These are phyloP conservation scores for Geotrichum ghanense DNA, from an alignment of 805 yeast genomes.

Conservation along the genomic window DNA sequence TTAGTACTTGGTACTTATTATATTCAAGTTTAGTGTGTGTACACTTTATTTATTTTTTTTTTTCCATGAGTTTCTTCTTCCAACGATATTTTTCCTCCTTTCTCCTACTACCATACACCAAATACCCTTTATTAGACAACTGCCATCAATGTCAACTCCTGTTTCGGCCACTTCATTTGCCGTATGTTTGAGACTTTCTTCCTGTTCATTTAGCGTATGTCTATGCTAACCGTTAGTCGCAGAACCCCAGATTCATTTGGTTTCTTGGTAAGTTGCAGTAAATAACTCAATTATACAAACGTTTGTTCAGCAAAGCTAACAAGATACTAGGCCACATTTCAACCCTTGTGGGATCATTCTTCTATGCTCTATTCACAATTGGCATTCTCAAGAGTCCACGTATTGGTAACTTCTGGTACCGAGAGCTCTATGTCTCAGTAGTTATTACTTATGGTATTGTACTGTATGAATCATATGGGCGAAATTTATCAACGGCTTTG, in stretches of 20 bases:
- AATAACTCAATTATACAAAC: conserved; percentile 1
- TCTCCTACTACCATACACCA: too few species aligned
- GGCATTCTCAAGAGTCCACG: conserved; percentile 10
- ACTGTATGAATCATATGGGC: conserved; percentile 43
- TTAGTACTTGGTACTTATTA: too few species aligned
- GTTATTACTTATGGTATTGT: conserved; percentile 68
- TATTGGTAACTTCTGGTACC: conserved; percentile 40
- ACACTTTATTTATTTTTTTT: too few species aligned
- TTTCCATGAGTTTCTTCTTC: too few species aligned
- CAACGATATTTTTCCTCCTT: too few species aligned
- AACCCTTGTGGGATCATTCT: conserved; percentile 32
- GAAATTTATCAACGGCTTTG: conserved; percentile 11
- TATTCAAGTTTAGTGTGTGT: too few species aligned
- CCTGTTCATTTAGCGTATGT: too few species aligned
- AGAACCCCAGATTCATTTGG: conserved; percentile 67
- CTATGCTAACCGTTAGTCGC: too few species aligned
- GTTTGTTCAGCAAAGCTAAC: background rate
- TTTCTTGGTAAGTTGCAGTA: conserved; percentile 31
- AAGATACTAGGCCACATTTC: conserved; percentile 35
- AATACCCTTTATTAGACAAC: too few species aligned
- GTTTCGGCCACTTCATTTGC: background rate
- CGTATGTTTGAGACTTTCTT: background rate
- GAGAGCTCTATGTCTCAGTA: conserved; percentile 49
- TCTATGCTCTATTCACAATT: conserved; percentile 30
- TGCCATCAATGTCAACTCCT: too few species aligned